Percentiles rank a stretch among this genome's conserved stretches.
Evolutionary conservation across 805 yeast genomes (phyloP).

Genomic region (Metschnikowia drakensbergensis): DNA sequence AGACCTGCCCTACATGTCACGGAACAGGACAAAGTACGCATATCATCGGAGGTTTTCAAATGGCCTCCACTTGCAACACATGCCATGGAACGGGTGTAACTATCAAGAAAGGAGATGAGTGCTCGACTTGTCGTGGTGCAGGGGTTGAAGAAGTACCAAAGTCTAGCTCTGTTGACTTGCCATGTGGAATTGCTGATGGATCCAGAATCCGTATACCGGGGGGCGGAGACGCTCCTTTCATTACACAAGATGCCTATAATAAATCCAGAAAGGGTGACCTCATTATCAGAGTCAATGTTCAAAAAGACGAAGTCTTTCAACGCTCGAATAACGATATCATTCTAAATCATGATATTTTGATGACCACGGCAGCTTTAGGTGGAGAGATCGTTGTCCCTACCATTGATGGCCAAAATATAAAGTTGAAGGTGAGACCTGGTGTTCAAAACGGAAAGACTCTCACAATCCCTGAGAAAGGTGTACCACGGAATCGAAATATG

Average conservation of each 20-base stretch:
- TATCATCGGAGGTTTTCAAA: slow-evolving; percentile 88
- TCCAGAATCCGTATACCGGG: slow-evolving; percentile 78
- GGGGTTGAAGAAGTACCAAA: slow-evolving; percentile 72
- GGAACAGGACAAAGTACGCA: slow-evolving; percentile 93
- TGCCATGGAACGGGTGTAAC: slow-evolving; percentile 89
- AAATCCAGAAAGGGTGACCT: slow-evolving; percentile 80
- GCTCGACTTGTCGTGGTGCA: slow-evolving; percentile 81
- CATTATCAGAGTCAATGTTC: slow-evolving; percentile 73
- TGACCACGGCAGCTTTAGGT: slow-evolving; percentile 96
- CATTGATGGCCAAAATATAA: slow-evolving; percentile 69
- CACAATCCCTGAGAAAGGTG: slow-evolving; percentile 82
- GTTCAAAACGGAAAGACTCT: slow-evolving; percentile 73
- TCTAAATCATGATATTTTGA: slow-evolving; percentile 65
- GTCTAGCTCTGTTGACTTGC: slow-evolving; percentile 77
- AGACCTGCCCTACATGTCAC: slow-evolving; percentile 81
- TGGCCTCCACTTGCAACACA: slow-evolving; percentile 86
- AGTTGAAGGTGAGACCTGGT: slow-evolving; percentile 78
- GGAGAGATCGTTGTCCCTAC: slow-evolving; percentile 92
- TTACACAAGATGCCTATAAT: slow-evolving; percentile 68
- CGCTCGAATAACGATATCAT: slow-evolving; percentile 66
- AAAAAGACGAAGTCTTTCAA: slow-evolving; percentile 66
- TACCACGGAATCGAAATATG: slow-evolving; percentile 57
- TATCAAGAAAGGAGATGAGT: slow-evolving; percentile 63
- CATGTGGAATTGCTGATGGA: slow-evolving; percentile 86
- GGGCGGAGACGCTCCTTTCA: slow-evolving; percentile 84